Conservation (phyloP, 345 rosid genomes). For the Passiflora organensis region DNA sequence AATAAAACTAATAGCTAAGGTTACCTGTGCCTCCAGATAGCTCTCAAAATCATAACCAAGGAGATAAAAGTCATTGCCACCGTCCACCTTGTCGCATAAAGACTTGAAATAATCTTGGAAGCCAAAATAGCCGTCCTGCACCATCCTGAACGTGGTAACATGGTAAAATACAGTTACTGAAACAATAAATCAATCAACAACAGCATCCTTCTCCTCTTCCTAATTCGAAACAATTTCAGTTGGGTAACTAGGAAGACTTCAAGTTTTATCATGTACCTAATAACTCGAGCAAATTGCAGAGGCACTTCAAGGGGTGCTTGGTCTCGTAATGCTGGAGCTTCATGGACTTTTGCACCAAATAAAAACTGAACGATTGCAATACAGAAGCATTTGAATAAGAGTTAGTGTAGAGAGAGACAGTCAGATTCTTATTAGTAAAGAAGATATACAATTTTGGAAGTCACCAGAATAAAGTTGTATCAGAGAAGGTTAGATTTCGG, state of each 20-base stretch:
- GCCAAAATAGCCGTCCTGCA: slow-evolving; percentile 40
- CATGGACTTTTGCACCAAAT: slow-evolving; percentile 38
- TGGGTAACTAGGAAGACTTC: too few relatives aligned
- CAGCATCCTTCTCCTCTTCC: too few relatives aligned
- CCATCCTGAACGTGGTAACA: slow-evolving; percentile 25
- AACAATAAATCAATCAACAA: not conserved
- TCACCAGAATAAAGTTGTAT: too few relatives aligned
- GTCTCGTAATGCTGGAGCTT: slow-evolving; percentile 34
- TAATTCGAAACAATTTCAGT: too few relatives aligned
- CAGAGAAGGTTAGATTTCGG: too few relatives aligned
- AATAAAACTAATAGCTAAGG: too few relatives aligned
- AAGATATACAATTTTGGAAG: too few relatives aligned
- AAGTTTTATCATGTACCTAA: slow-evolving; percentile 26
- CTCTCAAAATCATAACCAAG: slow-evolving; percentile 38
- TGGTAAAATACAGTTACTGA: not conserved
- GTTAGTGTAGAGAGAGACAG: not conserved
- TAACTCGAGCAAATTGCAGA: slow-evolving; percentile 45
- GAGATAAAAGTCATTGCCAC: slow-evolving; percentile 31
- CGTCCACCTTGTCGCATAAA: slow-evolving; percentile 36
- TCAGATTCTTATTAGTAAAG: not conserved
- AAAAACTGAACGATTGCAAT: slow-evolving; percentile 29
- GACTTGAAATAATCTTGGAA: slow-evolving; percentile 34
- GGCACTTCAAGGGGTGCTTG: slow-evolving; percentile 29
- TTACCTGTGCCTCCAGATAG: slow-evolving; percentile 41
- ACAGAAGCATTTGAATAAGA: not conserved